Evolutionary conservation across 768 basidiomycete species (phyloP).

Genomic region (Pleurotus tuoliensis): DNA sequence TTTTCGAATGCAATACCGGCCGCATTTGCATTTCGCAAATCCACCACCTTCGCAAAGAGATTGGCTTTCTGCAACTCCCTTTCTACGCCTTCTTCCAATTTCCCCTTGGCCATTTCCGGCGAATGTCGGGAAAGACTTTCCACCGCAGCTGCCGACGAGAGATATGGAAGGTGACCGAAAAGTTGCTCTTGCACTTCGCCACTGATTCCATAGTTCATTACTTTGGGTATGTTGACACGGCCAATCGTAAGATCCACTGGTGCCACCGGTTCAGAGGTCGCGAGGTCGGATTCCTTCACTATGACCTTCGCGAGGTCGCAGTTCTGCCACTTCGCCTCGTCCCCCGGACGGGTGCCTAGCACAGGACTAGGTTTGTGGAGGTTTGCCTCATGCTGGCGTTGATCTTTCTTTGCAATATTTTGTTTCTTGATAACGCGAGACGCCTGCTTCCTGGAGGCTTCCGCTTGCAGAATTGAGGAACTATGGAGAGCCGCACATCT

Average conservation of each 20-base stretch:
- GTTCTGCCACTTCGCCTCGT: slow-evolving; percentile 63
- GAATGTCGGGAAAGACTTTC: slow-evolving; percentile 6
- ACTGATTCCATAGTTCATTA: slow-evolving; percentile 66
- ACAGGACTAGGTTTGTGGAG: slow-evolving; percentile 59
- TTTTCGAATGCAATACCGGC: slow-evolving; percentile 87
- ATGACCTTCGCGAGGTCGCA: slow-evolving; percentile 65
- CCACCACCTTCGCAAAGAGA: slow-evolving; percentile 65
- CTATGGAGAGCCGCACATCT: slow-evolving; percentile 38
- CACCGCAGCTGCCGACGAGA: slow-evolving; percentile 34
- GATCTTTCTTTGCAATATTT: slow-evolving; percentile 43
- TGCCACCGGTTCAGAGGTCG: slow-evolving; percentile 17
- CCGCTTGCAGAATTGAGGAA: slow-evolving; percentile 33
- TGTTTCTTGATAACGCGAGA: slow-evolving; percentile 34
- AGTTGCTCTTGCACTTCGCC: slow-evolving; percentile 55
- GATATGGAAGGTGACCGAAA: slow-evolving; percentile 61
- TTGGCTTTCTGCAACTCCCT: slow-evolving; percentile 44
- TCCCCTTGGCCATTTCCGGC: slow-evolving; percentile 15
- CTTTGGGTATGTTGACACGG: slow-evolving; percentile 42
- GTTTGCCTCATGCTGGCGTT: slow-evolving; percentile 17
- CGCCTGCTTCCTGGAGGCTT: slow-evolving; percentile 28
- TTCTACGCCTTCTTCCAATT: slow-evolving; percentile 20
- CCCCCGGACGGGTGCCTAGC: slow-evolving; percentile 64
- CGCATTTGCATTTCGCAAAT: slow-evolving; percentile 86
- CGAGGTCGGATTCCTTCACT: slow-evolving; percentile 50
- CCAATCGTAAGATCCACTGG: slow-evolving; percentile 29